Percentiles rank a stretch among this genome's conserved stretches.
Conservation (phyloP, 2,329 filamentous ascomycete genomes). For the Botryotinia narcissicola region DNA sequence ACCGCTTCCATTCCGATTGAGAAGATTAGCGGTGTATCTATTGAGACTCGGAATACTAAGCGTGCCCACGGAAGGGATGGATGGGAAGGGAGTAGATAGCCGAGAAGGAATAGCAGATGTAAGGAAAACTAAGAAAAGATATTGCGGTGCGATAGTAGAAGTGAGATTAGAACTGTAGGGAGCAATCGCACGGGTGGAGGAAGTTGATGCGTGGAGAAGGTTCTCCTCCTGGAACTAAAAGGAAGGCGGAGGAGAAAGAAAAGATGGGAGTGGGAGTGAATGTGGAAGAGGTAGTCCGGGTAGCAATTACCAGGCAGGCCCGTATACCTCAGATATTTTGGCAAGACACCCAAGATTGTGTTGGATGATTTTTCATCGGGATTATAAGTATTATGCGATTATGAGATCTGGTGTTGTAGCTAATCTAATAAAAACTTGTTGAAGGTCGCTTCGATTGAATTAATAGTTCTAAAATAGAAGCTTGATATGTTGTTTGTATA, state of each 20-base stretch:
- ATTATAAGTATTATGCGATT: background rate
- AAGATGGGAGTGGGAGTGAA: background rate
- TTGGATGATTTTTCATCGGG: background rate
- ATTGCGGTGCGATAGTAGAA: background rate
- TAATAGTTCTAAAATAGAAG: background rate
- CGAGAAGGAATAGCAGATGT: background rate
- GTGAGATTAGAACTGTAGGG: background rate
- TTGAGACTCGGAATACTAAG: background rate
- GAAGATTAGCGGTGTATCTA: background rate
- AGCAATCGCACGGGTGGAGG: background rate
- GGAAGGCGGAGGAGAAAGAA: too few species aligned
- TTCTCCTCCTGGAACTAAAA: background rate
- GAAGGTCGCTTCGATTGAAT: background rate
- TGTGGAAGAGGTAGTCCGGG: background rate
- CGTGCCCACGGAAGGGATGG: too few species aligned
- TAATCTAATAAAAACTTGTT: background rate
- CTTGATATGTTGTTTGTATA: background rate
- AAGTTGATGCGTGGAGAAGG: background rate
- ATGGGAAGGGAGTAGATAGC: background rate
- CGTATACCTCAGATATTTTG: fast-evolving
- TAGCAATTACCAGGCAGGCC: background rate
- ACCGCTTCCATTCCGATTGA: background rate
- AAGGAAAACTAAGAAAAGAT: background rate
- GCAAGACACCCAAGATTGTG: background rate
- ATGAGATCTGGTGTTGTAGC: background rate